These are phyloP conservation scores for Didymella pomorum DNA, from an alignment of 2,329 filamentous ascomycete genomes.

Conservation along the genomic window DNA sequence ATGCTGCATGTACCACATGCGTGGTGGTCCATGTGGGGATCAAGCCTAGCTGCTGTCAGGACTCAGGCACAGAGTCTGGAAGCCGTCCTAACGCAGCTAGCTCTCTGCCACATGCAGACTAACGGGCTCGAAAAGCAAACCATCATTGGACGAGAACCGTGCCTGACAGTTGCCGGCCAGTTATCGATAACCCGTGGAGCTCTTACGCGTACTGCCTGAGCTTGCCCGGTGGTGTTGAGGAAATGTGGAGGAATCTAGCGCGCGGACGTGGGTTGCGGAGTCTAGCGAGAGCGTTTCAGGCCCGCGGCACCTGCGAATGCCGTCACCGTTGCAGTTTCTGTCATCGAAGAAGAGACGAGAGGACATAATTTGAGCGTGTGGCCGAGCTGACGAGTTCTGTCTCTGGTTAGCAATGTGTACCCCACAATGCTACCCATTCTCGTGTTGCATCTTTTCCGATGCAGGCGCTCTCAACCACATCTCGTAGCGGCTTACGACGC, in stretches of 20 bases:
- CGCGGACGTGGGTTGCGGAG: slow-evolving; percentile 29
- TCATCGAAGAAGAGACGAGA: background rate
- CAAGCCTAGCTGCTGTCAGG: slow-evolving; percentile 21
- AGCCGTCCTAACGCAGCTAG: slow-evolving; percentile 19
- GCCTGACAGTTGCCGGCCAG: slow-evolving; percentile 24
- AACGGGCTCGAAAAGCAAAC: slow-evolving; percentile 13
- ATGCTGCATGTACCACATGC: slow-evolving; percentile 24
- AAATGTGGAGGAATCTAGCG: slow-evolving; percentile 40
- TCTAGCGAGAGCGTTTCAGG: slow-evolving; percentile 35
- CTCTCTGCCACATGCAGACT: slow-evolving; percentile 16
- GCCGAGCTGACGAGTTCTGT: background rate
- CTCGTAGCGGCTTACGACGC: slow-evolving; percentile 23
- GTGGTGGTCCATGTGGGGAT: slow-evolving; percentile 23
- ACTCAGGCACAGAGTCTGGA: slow-evolving; percentile 21
- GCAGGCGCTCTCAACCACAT: slow-evolving; percentile 11
- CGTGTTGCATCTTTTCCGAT: background rate
- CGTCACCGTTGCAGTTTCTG: slow-evolving; percentile 13
- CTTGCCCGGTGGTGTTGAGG: slow-evolving; percentile 31
- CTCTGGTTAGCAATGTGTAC: background rate
- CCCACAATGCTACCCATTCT: background rate
- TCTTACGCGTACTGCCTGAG: slow-evolving; percentile 47
- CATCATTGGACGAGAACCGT: slow-evolving; percentile 32
- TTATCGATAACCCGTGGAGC: slow-evolving; percentile 32
- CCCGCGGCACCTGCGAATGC: slow-evolving; percentile 21
- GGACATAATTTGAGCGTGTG: background rate